Evolutionary conservation across 768 basidiomycete genomes (phyloP), one percentile per base, ranked within the genome.

Genomic region (Coprinellus micaceus): DNA sequence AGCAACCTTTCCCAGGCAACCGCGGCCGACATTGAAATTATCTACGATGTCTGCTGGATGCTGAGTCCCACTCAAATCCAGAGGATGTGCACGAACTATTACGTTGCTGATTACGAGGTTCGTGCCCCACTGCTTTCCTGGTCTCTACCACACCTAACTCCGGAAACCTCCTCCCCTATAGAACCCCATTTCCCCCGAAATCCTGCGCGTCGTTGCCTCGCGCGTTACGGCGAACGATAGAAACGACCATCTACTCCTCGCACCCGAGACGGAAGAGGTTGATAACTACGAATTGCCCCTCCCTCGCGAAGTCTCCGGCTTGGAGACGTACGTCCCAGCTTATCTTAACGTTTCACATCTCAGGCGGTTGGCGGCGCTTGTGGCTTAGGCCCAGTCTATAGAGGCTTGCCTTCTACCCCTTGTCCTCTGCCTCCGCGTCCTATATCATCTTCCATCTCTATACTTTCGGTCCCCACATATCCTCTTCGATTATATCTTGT

Each of bases 1-100:
- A 19, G 58, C 36, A 45, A 21, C 33, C 30, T n/a, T 54, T 26
- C 45, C 29, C 58, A 95, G 94, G 89, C 95, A 12, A 91, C 94
- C 2, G 82, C 91, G 30, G 88, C 89, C 22, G 97, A 98, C 68
- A 97, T 99, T 59, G 95, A 98, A 74, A 98, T 98, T 66, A 96
- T 99, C 64, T 98, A 97, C 69, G 93, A 95, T 67, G 96, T 99
- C 59, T 98, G 96, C 78, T 98, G 97, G 96, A 98, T 98, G 89
- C 79, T 99, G 44, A 98, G 94, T 60, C 97, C 97, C 1, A 95
- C 95, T 73, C 97, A 99, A 71, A 98, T 99, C 61, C 97, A 98
- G 76, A 89, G 97, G 69, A 94, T 99, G 86, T 98, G 97, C 71
- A 93, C 91, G 57, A 96, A 96, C 71, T 98, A 98, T 75, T 98